Base-by-base conservation (phyloP, 148 eudicot species). In the Silene conica region DNA sequence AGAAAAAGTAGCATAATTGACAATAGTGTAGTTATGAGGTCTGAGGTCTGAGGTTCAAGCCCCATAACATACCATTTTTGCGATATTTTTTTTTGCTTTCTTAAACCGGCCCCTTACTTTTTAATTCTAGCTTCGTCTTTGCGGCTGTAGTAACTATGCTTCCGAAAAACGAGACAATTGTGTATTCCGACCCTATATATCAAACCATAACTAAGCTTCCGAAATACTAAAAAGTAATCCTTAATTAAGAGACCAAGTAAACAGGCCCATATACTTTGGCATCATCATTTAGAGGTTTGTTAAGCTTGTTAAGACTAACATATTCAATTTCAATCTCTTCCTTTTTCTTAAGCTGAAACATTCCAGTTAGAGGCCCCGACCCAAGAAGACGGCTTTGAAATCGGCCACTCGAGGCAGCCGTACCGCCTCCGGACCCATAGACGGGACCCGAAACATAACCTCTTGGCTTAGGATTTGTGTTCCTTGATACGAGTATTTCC, bases 191-290 rank as follows among this genome's bases (percentile, higher is more conserved):
- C 34, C 5, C 34, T 31, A 31, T 31, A 31, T 31, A 31, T 31
- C 31, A 3, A 28, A 28, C 31, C 31, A 28, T 1, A 28, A 1
- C 31, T 28, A 28, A 28, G 31, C 31, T 28, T 28, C 31, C 31
- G 5, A 3, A 31, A 3, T 31, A 31, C 34, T 31, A 31, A 31
- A 31, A 31, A 31, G 28, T 31, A 31, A n/a, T n/a, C n/a, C n/a
- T n/a, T n/a, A n/a, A 31, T 52, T 64, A 77, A 34, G 81, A 73
- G 8, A 74, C 77, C 23, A 69, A 74, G 46, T 79, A 79, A 69
- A 79, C 34, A 41, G 82, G 82, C 28, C 82, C 82, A 74, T 79
- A 79, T 55, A 41, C 25, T 19, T 74, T 79, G 28, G 70, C 70
- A 79, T 74, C 70, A 79, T 74, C 78, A 74, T 34, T 55, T 12